A percentile compares a stretch with the other conserved stretches of the same genome.
Conservation (phyloP, 2,329 filamentous ascomycete species). For the Ophiostoma sp. region DNA sequence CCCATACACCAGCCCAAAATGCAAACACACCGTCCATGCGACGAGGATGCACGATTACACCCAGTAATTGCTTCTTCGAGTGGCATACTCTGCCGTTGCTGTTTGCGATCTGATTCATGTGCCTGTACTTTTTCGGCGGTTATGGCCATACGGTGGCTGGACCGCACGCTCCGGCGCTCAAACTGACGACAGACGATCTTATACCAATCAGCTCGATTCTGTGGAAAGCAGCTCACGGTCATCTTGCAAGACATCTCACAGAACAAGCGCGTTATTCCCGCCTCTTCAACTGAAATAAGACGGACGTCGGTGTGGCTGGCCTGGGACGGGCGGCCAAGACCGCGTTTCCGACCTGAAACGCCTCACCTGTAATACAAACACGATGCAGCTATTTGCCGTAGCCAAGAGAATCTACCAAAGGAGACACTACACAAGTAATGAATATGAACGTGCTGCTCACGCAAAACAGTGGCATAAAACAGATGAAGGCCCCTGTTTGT, state of each 20-base stretch:
- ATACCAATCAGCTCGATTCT: not conserved
- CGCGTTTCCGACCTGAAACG: conserved; percentile 10
- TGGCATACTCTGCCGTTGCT: not conserved
- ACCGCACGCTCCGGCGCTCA: not conserved
- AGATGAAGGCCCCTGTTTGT: not conserved
- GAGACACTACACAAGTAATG: not conserved
- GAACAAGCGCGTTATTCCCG: too few relatives aligned
- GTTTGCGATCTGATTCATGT: not conserved
- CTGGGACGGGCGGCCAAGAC: not conserved
- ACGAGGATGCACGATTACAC: not conserved
- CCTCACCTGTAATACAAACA: not conserved
- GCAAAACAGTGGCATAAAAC: not conserved
- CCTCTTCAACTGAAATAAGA: not conserved
- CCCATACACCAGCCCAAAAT: not conserved
- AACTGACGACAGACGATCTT: not conserved
- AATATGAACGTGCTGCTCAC: not conserved
- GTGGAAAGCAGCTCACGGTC: too few relatives aligned
- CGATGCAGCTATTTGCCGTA: not conserved
- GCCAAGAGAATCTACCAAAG: not conserved
- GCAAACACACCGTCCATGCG: not conserved
- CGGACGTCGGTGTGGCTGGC: not conserved
- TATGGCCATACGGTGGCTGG: not conserved
- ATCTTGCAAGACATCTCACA: too few relatives aligned
- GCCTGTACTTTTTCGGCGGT: not conserved
- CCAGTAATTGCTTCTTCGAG: too few relatives aligned